Conservation (phyloP, 169 alveolate genomes). For the Sarcocystis neurona region DNA sequence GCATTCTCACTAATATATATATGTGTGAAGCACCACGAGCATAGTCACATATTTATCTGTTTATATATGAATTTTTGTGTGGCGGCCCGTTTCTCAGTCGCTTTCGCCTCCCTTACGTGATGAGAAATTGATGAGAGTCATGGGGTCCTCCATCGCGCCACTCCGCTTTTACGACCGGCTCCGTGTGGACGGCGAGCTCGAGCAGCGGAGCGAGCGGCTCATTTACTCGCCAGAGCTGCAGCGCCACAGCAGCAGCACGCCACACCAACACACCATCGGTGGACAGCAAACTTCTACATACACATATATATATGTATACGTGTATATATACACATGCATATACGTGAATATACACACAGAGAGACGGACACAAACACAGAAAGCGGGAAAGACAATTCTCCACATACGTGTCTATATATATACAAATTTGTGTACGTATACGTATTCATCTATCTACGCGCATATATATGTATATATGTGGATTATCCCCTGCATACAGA, state of each 20-base stretch:
- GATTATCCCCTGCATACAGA: too few species aligned
- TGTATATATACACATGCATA: too few species aligned
- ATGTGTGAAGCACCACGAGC: not conserved
- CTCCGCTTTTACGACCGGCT: conserved; percentile 47
- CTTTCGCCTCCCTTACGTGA: conserved; percentile 22
- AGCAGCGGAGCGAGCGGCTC: conserved; percentile 6
- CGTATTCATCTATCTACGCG: too few species aligned
- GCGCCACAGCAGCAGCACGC: not conserved
- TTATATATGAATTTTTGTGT: not conserved
- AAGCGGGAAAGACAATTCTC: too few species aligned
- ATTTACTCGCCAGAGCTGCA: conserved; percentile 39
- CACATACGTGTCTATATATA: too few species aligned
- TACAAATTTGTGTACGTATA: too few species aligned
- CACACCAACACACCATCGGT: not conserved
- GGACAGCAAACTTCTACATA: not conserved
- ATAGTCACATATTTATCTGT: too few species aligned
- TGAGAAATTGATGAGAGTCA: conserved; percentile 1
- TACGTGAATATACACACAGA: too few species aligned
- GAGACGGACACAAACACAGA: not conserved
- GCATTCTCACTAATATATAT: not conserved
- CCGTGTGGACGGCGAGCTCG: conserved; percentile 25
- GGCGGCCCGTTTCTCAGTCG: not conserved
- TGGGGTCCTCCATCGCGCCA: conserved; percentile 51
- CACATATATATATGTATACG: not conserved
- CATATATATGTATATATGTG: too few species aligned